Conservation (phyloP, 73 alveolate species). For the Paramecium octaurelia region DNA sequence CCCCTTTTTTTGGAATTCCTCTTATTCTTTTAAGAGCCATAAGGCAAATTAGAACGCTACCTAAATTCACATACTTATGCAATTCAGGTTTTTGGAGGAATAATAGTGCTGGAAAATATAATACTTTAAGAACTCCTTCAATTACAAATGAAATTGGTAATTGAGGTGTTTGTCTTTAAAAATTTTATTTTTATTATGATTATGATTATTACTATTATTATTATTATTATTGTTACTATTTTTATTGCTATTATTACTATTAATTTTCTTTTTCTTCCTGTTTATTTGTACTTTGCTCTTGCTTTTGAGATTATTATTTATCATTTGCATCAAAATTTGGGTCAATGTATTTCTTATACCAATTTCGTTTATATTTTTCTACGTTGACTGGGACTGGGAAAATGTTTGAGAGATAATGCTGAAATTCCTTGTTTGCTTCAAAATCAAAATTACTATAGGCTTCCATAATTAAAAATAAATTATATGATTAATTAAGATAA, state of each 20-base stretch:
- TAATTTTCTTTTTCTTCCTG: neutral
- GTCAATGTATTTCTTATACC: neutral
- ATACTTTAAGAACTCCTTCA: constrained; percentile 25
- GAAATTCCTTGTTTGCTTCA: neutral
- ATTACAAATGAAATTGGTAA: constrained; percentile 6
- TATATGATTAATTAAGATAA: neutral
- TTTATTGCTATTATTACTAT: neutral
- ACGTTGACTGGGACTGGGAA: neutral
- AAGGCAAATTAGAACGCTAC: neutral
- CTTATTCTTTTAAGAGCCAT: constrained; percentile 1
- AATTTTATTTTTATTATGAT: neutral
- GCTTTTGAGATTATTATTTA: neutral
- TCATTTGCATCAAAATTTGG: neutral
- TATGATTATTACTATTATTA: neutral
- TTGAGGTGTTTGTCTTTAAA: neutral
- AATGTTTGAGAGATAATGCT: neutral
- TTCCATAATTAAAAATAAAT: constrained; percentile 23
- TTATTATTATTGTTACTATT: neutral
- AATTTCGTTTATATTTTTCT: neutral
- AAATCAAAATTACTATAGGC: constrained; percentile 9
- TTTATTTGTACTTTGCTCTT: neutral
- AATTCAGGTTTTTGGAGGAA: neutral
- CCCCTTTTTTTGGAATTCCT: neutral
- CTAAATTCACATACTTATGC: neutral
- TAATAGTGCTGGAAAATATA: constrained; percentile 6